phyloP scores from a whole-genome alignment of 1,284 basidiomycete species.

The Ustilago sp. region DNA sequence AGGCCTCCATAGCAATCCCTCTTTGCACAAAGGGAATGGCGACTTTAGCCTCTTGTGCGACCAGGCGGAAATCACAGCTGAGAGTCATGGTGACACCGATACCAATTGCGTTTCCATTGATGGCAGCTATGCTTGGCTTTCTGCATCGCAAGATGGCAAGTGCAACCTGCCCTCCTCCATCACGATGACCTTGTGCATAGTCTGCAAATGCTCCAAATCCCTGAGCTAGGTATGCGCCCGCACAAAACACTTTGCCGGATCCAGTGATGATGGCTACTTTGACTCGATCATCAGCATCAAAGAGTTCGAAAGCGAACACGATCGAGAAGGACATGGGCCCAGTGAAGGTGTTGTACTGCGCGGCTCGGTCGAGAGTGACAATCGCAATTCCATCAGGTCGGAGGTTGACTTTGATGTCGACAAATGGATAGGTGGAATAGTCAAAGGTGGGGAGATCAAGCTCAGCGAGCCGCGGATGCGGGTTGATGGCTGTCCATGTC shows the following conservation, averaged over 20 bases:
- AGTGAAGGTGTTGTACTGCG: constrained; percentile 55
- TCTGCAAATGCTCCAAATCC: constrained; percentile 51
- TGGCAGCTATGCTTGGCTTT: constrained; percentile 57
- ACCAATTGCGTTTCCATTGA: constrained; percentile 62
- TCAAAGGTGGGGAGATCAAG: constrained; percentile 34
- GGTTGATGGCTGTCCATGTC: constrained; percentile 40
- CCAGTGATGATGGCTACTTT: constrained; percentile 56
- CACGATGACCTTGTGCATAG: constrained; percentile 47
- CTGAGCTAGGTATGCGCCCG: constrained; percentile 53
- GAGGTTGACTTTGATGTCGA: constrained; percentile 35
- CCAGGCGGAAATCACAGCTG: constrained; percentile 46
- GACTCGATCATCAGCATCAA: constrained; percentile 58
- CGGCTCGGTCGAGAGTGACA: constrained; percentile 34
- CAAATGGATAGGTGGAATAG: constrained; percentile 38
- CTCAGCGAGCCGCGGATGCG: constrained; percentile 47
- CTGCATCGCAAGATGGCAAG: constrained; percentile 52
- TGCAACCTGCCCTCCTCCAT: constrained; percentile 51
- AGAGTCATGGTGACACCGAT: constrained; percentile 60
- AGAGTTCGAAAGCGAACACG: constrained; percentile 58
- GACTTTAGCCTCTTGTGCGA: constrained; percentile 52
- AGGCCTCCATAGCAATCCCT: constrained; percentile 60
- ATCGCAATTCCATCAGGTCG: constrained; percentile 36
- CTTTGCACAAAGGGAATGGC: constrained; percentile 59
- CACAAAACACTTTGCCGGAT: constrained; percentile 56
- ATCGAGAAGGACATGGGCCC: constrained; percentile 47